Conservation (phyloP, 495 filamentous ascomycete genomes). For the Pyrenopolyporus hunteri region DNA sequence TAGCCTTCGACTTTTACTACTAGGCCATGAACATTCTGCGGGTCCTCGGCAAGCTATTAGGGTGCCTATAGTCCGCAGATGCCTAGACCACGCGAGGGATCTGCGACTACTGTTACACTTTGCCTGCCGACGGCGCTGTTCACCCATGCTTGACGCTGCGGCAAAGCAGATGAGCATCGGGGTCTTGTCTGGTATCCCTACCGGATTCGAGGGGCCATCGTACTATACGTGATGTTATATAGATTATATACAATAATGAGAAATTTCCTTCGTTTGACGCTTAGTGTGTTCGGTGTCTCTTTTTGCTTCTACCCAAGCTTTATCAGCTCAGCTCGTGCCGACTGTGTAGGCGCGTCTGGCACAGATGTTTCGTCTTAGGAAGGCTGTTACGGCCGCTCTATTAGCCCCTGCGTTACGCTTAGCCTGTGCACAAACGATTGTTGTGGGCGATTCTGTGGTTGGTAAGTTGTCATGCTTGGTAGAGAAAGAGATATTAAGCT, state of each 20-base stretch:
- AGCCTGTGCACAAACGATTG: constrained; percentile 18
- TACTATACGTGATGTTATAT: constrained; percentile 13
- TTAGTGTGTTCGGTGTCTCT: neutral
- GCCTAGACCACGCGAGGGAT: constrained; percentile 8
- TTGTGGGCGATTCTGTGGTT: constrained; percentile 19
- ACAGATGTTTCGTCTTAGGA: constrained; percentile 19
- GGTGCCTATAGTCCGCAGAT: neutral
- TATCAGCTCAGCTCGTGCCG: neutral
- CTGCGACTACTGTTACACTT: constrained; percentile 32
- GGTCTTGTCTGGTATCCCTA: constrained; percentile 18
- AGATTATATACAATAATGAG: constrained; percentile 26
- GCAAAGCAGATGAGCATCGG: constrained; percentile 3
- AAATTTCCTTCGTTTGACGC: neutral
- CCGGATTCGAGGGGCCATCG: constrained; percentile 22
- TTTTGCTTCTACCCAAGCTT: constrained; percentile 1
- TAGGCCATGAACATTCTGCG: constrained; percentile 4
- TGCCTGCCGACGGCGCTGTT: neutral
- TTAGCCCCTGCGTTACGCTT: constrained; percentile 4
- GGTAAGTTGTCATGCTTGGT: constrained; percentile 6
- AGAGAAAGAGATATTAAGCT: neutral
- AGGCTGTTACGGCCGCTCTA: constrained; percentile 4
- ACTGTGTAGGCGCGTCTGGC: constrained; percentile 13
- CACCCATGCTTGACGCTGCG: constrained; percentile 20
- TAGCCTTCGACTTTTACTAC: neutral
- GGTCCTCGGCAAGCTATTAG: constrained; percentile 20